Evolutionary conservation across 139 green algal genomes (phyloP).

Genomic region (Chlamydomonas sp.): DNA sequence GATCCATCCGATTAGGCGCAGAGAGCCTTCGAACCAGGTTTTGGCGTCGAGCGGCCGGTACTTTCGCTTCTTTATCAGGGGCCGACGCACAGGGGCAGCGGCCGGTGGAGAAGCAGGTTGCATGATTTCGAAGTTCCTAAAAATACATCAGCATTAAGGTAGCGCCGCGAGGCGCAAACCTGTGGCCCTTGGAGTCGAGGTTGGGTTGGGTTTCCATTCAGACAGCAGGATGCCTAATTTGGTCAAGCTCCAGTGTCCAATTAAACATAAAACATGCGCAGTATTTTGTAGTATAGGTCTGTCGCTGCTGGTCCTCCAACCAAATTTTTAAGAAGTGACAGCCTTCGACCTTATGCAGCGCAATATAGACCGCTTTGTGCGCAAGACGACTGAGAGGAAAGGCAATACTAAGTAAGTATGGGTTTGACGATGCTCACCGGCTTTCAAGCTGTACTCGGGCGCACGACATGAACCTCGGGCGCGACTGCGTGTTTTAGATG

Average conservation of each 20-base stretch:
- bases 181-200: neutral
- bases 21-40: slow-evolving; percentile 21
- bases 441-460: neutral
- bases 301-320: neutral
- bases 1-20: slow-evolving; percentile 32
- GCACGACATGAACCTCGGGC: neutral
- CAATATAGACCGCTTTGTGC: neutral
- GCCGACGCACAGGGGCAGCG: neutral
- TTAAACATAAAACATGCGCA: too few relatives aligned
- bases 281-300: neutral
- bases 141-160: neutral
- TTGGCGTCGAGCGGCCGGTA: slow-evolving; percentile 23
- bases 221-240: neutral
- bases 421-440: too few relatives aligned
- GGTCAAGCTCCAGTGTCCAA: too few relatives aligned
- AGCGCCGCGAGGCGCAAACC: neutral
- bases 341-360: neutral
- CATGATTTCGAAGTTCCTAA: neutral
- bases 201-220: neutral
- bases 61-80: neutral
- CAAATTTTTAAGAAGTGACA: neutral
- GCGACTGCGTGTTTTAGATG: too few relatives aligned
- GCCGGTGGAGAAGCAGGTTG: neutral
- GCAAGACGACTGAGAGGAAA: neutral
- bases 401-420: neutral